Evolutionary conservation across 495 filamentous ascomycete genomes (phyloP), one percentile per base, ranked within the genome.

Genomic region (Penicillium daleae): DNA sequence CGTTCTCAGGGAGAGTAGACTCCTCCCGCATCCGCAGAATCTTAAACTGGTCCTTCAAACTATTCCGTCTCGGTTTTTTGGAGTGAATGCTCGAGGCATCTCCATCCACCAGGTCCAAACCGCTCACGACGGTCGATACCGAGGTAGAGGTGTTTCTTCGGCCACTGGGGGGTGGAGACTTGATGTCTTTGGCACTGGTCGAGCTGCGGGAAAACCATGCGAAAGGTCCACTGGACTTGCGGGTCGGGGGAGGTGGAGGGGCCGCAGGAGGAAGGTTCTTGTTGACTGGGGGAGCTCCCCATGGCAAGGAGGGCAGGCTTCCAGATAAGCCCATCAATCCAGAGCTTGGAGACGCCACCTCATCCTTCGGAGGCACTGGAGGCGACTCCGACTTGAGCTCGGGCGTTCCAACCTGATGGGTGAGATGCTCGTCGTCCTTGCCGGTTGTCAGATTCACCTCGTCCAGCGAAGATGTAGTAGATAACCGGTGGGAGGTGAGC

Each of bases 31-130:
- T 85, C 15, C 92, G 83, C 32, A 95, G 78, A 66, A 90, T 71
- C 79, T 93, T 95, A 76, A 97, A 97, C 55, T 93, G 86, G 66
- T 96, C 92, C 67, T 90, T 87, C 49, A 97, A 74, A 66, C 88
- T 94, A 62, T 88, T 90, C 37, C 89, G 80, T 46, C 80, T 74
- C 26, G 83, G 82, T 56, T 76, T 78, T 68, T 77, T 80, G 6
- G 76, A 76, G 17, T 71, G 63, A 27, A 72, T 62, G 52, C 79
- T 80, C 22, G 78, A 78, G 8, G 70, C 74, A 22, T 83, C 82
- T 29, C 71, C 77, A 48, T 90, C 87, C 78, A 87, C 87, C 68
- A 89, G 83, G 66, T 93, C 90, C 2, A 87, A 82, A 64, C 90
- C 92, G 71, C 89, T 93, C 8, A 80, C 82, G 48, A 92, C 65